These are phyloP conservation scores for Annona cherimola DNA, from an alignment of 164 flowering plant species.

Conservation along the genomic window DNA sequence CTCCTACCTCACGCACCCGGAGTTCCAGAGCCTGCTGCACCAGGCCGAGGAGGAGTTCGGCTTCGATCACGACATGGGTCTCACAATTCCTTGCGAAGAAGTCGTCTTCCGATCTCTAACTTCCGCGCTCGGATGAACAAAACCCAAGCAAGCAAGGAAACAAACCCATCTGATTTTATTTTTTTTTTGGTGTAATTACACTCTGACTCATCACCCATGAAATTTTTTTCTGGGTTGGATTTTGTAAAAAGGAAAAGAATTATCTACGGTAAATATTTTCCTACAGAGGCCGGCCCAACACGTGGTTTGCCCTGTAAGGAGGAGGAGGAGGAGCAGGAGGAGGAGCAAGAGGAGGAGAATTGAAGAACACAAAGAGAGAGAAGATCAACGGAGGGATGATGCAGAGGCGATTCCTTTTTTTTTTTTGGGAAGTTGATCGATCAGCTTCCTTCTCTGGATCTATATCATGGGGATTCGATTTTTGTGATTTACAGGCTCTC, in stretches of 20 bases:
- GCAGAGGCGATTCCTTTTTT: conserved; percentile 10
- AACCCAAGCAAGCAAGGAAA: background rate
- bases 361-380: no score
- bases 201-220: conserved; percentile 27
- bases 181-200: conserved; percentile 1
- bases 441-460: background rate
- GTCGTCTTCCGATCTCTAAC: conserved; percentile 54
- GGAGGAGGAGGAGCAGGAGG: no score
- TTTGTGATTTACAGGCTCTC: background rate
- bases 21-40: conserved; percentile 19
- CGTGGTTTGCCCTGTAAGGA: conserved; percentile 19
- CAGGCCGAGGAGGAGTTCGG: conserved; percentile 20
- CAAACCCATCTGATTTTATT: background rate
- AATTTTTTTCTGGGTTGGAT: conserved; percentile 19
- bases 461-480: background rate
- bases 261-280: conserved; percentile 22
- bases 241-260: conserved; percentile 19
- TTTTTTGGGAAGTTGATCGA: background rate
- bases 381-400: conserved; percentile 8
- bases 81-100: conserved; percentile 78
- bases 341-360: no score
- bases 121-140: conserved; percentile 41
- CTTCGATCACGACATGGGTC: conserved; percentile 45
- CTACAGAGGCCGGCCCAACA: conserved; percentile 16
- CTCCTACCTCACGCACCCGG: conserved; percentile 16